Evolutionary conservation across 306 rosid genomes (phyloP).

Genomic region (Vigna nakashimae): DNA sequence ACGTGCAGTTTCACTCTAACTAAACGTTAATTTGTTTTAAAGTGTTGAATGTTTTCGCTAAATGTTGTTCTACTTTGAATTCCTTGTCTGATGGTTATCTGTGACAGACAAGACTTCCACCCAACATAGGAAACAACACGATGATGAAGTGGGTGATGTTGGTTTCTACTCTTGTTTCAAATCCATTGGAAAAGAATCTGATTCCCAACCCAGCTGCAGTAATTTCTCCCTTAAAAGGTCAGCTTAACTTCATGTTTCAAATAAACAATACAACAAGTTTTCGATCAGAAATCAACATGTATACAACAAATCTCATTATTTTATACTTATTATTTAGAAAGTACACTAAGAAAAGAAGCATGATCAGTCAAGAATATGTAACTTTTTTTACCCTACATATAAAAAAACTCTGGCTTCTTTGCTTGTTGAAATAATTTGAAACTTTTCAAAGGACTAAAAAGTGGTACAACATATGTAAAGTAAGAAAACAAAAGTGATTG

Average conservation of each 20-base stretch:
- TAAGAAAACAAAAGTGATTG: background rate
- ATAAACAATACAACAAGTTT: background rate
- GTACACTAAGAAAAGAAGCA: background rate
- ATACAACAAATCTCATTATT: too few species aligned
- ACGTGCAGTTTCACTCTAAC: too few species aligned
- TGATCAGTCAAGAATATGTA: background rate
- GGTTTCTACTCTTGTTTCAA: slow-evolving; percentile 45
- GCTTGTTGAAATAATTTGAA: slow-evolving; percentile 7
- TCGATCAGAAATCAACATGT: too few species aligned
- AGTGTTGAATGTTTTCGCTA: background rate
- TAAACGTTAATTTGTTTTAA: too few species aligned
- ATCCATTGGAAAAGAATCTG: slow-evolving; percentile 49
- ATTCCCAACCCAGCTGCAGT: slow-evolving; percentile 48
- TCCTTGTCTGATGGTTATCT: slow-evolving; percentile 19
- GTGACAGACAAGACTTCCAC: slow-evolving; percentile 53
- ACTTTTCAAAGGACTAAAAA: slow-evolving; percentile 39
- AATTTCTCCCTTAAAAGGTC: slow-evolving; percentile 59
- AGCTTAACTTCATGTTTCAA: slow-evolving; percentile 6
- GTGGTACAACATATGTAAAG: background rate
- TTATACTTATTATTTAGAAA: too few species aligned
- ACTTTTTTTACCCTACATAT: background rate
- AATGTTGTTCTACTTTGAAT: background rate
- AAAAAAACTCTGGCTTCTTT: background rate
- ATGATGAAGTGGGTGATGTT: slow-evolving; percentile 53
- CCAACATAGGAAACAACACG: slow-evolving; percentile 54